Base-by-base conservation (phyloP, 2,329 filamentous ascomycete genomes). In the Myriosclerotinia scirpicola region DNA sequence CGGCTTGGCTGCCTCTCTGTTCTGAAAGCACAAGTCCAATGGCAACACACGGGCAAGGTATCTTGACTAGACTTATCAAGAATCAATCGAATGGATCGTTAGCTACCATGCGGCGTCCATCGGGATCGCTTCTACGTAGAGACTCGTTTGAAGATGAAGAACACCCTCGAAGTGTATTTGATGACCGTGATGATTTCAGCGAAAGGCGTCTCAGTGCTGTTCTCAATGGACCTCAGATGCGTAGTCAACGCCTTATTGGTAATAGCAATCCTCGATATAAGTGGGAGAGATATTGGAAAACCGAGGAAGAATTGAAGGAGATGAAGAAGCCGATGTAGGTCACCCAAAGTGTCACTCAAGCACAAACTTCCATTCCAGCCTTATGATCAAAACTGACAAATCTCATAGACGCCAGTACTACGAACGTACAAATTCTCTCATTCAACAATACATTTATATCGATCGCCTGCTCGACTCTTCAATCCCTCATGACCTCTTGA, bases 401-500 rank as follows among this genome's bases (percentile, higher is more conserved):
- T 38, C n/a, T 52, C 11, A 54, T 26, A 89, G 87, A 68, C 90
- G 93, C 56, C 76, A 89, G 74, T 97, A 97, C 80, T 96, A 98
- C 75, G 89, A 96, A 81, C 87, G 91, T 54, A 94, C 89, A 75
- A 98, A 98, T 79, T 88, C 89, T 72, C 82, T 97, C 54, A 87
- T 98, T 67, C 91, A 95, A 77, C 90, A 96, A 76, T 98, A 97
- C 77, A 83, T 96, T 70, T 97, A 96, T 77, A 97, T 97, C 73
- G 94, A 97, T 79, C 87, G 90, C 63, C 82, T 98, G 66, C 84
- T 98, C 69, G 93, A 97, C 79, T 97, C 92, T 11, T 93, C 92
- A 40, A 85, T 97, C n/a, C 93, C 93, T 2, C 93, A 96, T 75
- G 89, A 94, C 73, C 82, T 98, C 54, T 87, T 98, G 67, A 93